Evolutionary conservation across 768 basidiomycete genomes (phyloP).

Genomic region (Kwoniella bestiolae): DNA sequence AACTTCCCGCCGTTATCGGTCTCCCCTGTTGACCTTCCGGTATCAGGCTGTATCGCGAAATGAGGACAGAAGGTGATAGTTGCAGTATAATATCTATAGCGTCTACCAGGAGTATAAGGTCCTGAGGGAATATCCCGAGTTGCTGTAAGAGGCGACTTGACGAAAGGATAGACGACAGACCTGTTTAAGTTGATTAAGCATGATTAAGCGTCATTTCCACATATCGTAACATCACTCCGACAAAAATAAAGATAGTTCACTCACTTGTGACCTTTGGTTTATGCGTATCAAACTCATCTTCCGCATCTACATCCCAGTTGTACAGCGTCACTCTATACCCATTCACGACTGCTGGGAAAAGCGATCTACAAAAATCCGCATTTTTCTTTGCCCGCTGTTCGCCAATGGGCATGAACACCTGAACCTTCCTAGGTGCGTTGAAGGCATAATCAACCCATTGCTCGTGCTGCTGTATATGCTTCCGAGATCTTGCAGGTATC

Average conservation of each 20-base stretch:
- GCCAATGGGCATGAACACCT: slow-evolving; percentile 4
- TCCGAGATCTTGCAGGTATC: background rate
- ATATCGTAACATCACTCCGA: no score
- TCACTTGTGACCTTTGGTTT: slow-evolving; percentile 1
- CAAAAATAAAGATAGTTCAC: background rate
- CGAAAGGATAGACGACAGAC: background rate
- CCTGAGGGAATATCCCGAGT: slow-evolving; percentile 2
- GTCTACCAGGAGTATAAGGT: background rate
- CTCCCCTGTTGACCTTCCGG: background rate
- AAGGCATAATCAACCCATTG: background rate
- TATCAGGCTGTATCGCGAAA: slow-evolving; percentile 2
- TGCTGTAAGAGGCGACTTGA: background rate
- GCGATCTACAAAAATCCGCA: background rate
- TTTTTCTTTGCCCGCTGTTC: background rate
- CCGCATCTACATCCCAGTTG: slow-evolving; percentile 1
- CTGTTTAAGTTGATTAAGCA: background rate
- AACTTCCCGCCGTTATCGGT: background rate
- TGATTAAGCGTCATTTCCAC: no score
- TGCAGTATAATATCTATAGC: background rate
- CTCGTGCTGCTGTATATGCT: background rate
- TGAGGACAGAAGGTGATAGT: slow-evolving; percentile 1
- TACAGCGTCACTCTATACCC: slow-evolving; percentile 2
- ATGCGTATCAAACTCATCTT: slow-evolving; percentile 6
- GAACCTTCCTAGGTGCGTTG: background rate
- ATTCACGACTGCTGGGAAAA: background rate